Evolutionary conservation across 1,139 yeast genomes (phyloP).

Genomic region (Blastobotrys illinoisensis): DNA sequence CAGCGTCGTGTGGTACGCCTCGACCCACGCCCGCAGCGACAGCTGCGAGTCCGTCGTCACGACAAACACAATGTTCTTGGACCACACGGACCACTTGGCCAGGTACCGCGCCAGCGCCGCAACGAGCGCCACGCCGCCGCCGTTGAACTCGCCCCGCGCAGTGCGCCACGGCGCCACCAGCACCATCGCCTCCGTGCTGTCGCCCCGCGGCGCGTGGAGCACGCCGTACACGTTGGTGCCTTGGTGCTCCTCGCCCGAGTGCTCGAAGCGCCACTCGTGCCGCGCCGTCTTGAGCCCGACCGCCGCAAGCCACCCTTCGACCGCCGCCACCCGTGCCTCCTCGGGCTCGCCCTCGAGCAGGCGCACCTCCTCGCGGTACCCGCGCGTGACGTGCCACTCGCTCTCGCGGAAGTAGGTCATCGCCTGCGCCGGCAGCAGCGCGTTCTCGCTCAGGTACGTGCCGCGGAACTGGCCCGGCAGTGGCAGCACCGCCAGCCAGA

Average conservation of each 20-base stretch:
- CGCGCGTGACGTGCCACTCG: conserved; percentile 90
- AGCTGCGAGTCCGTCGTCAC: conserved; percentile 67
- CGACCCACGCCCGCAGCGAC: conserved; percentile 83
- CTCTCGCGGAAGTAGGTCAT: conserved; percentile 87
- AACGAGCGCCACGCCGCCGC: conserved; percentile 75
- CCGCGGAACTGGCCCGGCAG: conserved; percentile 73
- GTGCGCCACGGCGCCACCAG: conserved; percentile 84
- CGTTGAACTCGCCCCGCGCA: conserved; percentile 51
- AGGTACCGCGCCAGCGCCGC: conserved; percentile 75
- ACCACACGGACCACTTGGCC: conserved; percentile 86
- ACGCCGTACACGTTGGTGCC: conserved; percentile 71
- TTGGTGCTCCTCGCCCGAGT: conserved; percentile 36
- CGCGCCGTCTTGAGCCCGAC: conserved; percentile 67
- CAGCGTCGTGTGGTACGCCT: conserved; percentile 82
- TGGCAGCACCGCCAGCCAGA: conserved; percentile 69
- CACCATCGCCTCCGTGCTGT: conserved; percentile 93
- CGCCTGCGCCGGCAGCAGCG: conserved; percentile 94
- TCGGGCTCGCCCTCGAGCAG: conserved; percentile 31
- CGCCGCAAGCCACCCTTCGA: conserved; percentile 59
- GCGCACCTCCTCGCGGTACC: conserved; percentile 63
- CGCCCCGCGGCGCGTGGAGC: conserved; percentile 91
- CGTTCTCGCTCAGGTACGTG: conserved; percentile 92
- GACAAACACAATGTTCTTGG: conserved; percentile 85
- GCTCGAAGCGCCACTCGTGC: conserved; percentile 35
- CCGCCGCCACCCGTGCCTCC: conserved; percentile 38